Evolutionary conservation across 106 monocot species (phyloP), one percentile per base, ranked within the genome.

Genomic region (Dioscorea zingiberensis): DNA sequence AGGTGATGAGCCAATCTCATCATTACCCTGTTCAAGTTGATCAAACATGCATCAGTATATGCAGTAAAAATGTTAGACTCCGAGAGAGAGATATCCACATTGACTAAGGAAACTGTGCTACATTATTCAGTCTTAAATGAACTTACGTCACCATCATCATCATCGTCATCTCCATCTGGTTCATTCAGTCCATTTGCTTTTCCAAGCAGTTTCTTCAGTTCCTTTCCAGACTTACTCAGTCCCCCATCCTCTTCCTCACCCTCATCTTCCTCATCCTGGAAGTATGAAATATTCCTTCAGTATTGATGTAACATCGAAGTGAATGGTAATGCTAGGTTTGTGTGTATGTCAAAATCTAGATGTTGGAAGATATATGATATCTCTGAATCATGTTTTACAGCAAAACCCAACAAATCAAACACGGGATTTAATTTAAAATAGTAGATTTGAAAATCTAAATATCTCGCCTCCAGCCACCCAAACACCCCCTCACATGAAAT

Each of bases 131-230:
- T 26, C 19, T 17, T 2, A 56, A 25, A 23, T 64, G 14, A n/a
- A 76, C 88, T 83, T 73, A 80, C 87, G 65, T 87, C 94, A 11
- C 89, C 98, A 3, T 98, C 98, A 17, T 98, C 98, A 1, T 98
- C 93, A 7, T 88, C 98, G 8, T 98, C 98, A 28, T 98, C 98
- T 48, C 72, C 88, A 73, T 85, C 98, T 10, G 88, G 86, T 68
- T 92, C 92, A 74, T 93, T 80, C 15, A 93, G 67, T 55, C 98
- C 98, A 60, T 76, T 84, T 71, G 93, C 74, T 62, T 74, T 74
- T 21, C 98, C 98, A 69, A 98, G 98, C 49, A 98, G 69, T 71
- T 98, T 98, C 71, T 98, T 93, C 76, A 98, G 74, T 68, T 98
- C 98, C 70, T 89, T 98, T 17, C 98, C 98, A 57, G 98, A 92